phyloP scores from a whole-genome alignment of 108 stramenopile species.

The Skeletonema costatum region DNA sequence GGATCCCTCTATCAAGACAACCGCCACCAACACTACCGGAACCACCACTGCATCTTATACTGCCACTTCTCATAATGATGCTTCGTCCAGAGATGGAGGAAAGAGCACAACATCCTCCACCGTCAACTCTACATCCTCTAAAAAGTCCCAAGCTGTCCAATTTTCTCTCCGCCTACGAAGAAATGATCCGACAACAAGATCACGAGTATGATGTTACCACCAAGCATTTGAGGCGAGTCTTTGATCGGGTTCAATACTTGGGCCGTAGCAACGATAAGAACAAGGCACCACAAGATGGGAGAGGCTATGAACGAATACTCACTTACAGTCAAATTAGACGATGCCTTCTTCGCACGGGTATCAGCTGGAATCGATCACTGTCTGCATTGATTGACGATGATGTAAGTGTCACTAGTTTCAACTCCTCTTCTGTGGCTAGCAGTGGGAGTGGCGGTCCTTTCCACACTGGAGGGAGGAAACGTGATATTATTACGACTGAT shows the following conservation, averaged over 20 bases:
- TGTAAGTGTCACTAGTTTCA: neutral
- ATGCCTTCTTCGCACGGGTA: constrained; percentile 24
- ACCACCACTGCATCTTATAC: neutral
- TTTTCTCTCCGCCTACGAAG: constrained; percentile 54
- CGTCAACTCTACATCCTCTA: neutral
- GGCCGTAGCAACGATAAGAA: constrained; percentile 13
- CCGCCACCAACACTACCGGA: neutral
- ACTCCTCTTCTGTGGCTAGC: neutral
- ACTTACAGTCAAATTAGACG: constrained; percentile 40
- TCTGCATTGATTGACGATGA: constrained; percentile 5
- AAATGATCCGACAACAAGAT: constrained; percentile 72
- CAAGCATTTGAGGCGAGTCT: constrained; percentile 43
- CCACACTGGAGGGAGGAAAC: neutral
- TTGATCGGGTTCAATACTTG: constrained; percentile 33
- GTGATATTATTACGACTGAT: constrained; percentile 21
- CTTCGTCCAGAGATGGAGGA: neutral
- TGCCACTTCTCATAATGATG: neutral
- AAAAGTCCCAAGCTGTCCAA: neutral
- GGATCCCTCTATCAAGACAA: neutral
- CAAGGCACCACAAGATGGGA: constrained; percentile 1
- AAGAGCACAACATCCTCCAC: neutral
- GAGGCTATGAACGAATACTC: constrained; percentile 25
- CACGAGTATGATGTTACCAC: constrained; percentile 47
- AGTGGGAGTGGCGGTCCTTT: neutral
- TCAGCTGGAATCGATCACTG: constrained; percentile 20